Evolutionary conservation across 306 rosid species (phyloP).

Genomic region (Prunus fruticosa): DNA sequence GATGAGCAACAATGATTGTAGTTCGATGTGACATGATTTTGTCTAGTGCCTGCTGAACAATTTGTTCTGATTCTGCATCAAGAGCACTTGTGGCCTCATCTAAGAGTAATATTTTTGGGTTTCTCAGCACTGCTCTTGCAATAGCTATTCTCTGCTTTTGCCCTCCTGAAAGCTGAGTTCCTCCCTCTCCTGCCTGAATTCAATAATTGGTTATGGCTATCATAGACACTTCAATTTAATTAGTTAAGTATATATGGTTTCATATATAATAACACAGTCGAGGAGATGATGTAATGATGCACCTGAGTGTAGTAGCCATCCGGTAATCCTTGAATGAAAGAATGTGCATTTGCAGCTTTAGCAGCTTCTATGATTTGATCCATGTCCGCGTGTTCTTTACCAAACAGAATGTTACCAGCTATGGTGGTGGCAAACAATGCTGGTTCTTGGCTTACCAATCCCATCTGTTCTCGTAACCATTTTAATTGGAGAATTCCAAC

Average conservation of each 20-base stretch:
- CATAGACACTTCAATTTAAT: too few relatives aligned
- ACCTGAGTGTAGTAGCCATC: slow-evolving; percentile 72
- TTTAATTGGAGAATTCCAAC: slow-evolving; percentile 50
- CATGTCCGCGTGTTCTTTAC: slow-evolving; percentile 61
- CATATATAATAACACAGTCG: too few relatives aligned
- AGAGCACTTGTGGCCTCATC: slow-evolving; percentile 90
- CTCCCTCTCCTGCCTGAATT: slow-evolving; percentile 76
- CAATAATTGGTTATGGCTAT: too few relatives aligned
- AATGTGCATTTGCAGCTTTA: slow-evolving; percentile 77
- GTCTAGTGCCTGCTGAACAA: slow-evolving; percentile 70
- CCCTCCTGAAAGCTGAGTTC: slow-evolving; percentile 88
- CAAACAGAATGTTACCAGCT: slow-evolving; percentile 61
- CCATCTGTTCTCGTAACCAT: slow-evolving; percentile 85
- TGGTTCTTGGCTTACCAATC: slow-evolving; percentile 84
- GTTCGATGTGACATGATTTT: slow-evolving; percentile 63
- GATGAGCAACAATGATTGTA: slow-evolving; percentile 66
- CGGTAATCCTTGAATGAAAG: slow-evolving; percentile 74
- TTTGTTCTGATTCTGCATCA: slow-evolving; percentile 71
- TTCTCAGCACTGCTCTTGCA: slow-evolving; percentile 80
- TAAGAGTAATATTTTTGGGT: slow-evolving; percentile 73
- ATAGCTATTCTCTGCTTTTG: slow-evolving; percentile 87
- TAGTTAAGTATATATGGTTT: too few relatives aligned
- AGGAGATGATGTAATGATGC: neutral
- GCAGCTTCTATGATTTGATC: slow-evolving; percentile 65
- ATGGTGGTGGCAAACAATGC: slow-evolving; percentile 76